phyloP scores from a whole-genome alignment of 1,139 yeast genomes.

The Diutina rugosa region DNA sequence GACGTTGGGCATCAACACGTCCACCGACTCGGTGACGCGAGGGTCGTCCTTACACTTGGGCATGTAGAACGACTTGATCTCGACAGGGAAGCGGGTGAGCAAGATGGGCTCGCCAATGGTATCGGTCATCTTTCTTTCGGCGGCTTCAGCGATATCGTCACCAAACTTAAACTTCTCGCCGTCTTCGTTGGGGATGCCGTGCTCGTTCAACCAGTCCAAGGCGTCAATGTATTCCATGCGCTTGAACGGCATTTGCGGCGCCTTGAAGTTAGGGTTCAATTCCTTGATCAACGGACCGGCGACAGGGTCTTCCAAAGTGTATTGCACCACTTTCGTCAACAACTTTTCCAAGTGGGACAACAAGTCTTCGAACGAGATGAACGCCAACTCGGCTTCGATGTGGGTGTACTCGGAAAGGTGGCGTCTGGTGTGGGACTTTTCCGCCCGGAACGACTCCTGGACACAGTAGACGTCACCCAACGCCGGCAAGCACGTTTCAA shows the following conservation, averaged over 20 bases:
- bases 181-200: slow-evolving; percentile 87
- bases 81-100: slow-evolving; percentile 90
- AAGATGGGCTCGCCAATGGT: slow-evolving; percentile 84
- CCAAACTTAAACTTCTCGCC: slow-evolving; percentile 90
- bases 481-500: slow-evolving; percentile 93
- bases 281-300: slow-evolving; percentile 84
- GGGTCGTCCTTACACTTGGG: slow-evolving; percentile 81
- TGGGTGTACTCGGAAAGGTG: slow-evolving; percentile 96
- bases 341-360: slow-evolving; percentile 75
- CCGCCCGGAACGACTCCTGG: slow-evolving; percentile 99
- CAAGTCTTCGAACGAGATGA: slow-evolving; percentile 76
- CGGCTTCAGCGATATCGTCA: slow-evolving; percentile 98
- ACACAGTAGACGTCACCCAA: slow-evolving; percentile 95
- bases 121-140: slow-evolving; percentile 98
- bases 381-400: slow-evolving; percentile 87
- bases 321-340: slow-evolving; percentile 55
- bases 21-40: slow-evolving; percentile 95
- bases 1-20: slow-evolving; percentile 95
- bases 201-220: slow-evolving; percentile 91
- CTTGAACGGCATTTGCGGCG: slow-evolving; percentile 79
- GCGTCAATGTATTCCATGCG: slow-evolving; percentile 90
- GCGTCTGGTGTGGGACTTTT: slow-evolving; percentile 97
- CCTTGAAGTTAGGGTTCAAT: slow-evolving; percentile 80
- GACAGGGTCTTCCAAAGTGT: slow-evolving; percentile 77
- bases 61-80: slow-evolving; percentile 96